phyloP scores from a whole-genome alignment of 805 yeast genomes.

The Hanseniaspora mollemarum region DNA sequence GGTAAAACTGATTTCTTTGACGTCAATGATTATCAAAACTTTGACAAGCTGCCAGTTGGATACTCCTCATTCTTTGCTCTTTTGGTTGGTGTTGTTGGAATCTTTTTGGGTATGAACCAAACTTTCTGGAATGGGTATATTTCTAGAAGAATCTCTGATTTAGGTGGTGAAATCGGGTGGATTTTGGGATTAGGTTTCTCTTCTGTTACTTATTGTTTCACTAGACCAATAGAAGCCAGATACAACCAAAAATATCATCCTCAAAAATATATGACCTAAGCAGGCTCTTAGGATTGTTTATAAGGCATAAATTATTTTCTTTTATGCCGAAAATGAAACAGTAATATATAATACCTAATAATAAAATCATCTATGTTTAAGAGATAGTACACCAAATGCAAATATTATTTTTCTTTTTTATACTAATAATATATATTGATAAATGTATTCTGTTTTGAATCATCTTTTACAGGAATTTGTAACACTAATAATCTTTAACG shows the following conservation, averaged over 20 bases:
- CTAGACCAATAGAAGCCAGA: conserved; percentile 59
- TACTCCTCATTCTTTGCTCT: conserved; percentile 66
- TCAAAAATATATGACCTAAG: conserved; percentile 9
- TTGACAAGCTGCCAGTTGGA: conserved; percentile 56
- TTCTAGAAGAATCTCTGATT: conserved; percentile 45
- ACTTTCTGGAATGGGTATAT: conserved; percentile 69
- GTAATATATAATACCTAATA: too few relatives aligned
- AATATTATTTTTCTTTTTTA: too few relatives aligned
- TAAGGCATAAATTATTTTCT: too few relatives aligned
- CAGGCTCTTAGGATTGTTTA: conserved; percentile 46
- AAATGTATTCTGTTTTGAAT: too few relatives aligned
- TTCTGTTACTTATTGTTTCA: conserved; percentile 46
- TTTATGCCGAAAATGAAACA: too few relatives aligned
- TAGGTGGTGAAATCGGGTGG: conserved; percentile 59
- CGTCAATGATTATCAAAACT: conserved; percentile 47
- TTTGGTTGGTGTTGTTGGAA: conserved; percentile 75
- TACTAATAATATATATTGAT: too few relatives aligned
- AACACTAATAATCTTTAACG: too few relatives aligned
- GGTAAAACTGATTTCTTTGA: conserved; percentile 50
- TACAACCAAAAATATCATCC: conserved; percentile 27
- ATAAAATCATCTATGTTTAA: too few relatives aligned
- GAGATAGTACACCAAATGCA: too few relatives aligned
- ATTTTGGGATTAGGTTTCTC: conserved; percentile 65
- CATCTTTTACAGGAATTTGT: too few relatives aligned
- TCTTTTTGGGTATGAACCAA: conserved; percentile 76